A percentile compares a stretch with the other conserved stretches of the same genome.
Conservation (phyloP, 2,329 filamentous ascomycete species). For the Hymenoscyphus linearis region DNA sequence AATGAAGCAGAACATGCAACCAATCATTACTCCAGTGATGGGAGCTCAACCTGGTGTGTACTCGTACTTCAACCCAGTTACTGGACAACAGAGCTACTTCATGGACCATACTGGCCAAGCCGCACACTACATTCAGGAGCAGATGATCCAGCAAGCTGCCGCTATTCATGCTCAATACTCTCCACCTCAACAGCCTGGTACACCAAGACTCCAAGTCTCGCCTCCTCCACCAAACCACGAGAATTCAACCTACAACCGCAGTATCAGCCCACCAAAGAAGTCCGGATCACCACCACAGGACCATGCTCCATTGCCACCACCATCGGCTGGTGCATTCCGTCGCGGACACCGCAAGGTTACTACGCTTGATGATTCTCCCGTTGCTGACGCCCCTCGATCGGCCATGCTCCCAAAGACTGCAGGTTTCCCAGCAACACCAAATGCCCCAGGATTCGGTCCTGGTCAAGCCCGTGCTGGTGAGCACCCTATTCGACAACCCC, state of each 20-base stretch:
- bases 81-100: conserved; percentile 77
- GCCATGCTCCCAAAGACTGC: conserved; percentile 69
- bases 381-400: conserved; percentile 44
- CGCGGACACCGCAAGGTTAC: conserved; percentile 88
- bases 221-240: conserved; percentile 66
- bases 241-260: conserved; percentile 50
- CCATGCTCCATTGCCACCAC: conserved; percentile 71
- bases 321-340: conserved; percentile 87
- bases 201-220: conserved; percentile 75
- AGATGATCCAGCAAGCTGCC: conserved; percentile 30
- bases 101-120: conserved; percentile 42
- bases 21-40: conserved; percentile 46
- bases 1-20: conserved; percentile 32
- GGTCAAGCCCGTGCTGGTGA: conserved; percentile 91
- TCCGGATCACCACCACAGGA: conserved; percentile 65
- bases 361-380: conserved; percentile 41
- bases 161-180: conserved; percentile 34
- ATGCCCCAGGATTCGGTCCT: conserved; percentile 76
- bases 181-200: conserved; percentile 48
- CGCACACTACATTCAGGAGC: conserved; percentile 36
- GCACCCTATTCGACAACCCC: conserved; percentile 88
- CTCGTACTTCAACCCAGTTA: conserved; percentile 78
- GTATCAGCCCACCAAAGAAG: conserved; percentile 61
- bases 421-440: conserved; percentile 75
- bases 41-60: conserved; percentile 70